phyloP scores from a whole-genome alignment of 805 yeast genomes.

The Saccharomycopsis vini region DNA sequence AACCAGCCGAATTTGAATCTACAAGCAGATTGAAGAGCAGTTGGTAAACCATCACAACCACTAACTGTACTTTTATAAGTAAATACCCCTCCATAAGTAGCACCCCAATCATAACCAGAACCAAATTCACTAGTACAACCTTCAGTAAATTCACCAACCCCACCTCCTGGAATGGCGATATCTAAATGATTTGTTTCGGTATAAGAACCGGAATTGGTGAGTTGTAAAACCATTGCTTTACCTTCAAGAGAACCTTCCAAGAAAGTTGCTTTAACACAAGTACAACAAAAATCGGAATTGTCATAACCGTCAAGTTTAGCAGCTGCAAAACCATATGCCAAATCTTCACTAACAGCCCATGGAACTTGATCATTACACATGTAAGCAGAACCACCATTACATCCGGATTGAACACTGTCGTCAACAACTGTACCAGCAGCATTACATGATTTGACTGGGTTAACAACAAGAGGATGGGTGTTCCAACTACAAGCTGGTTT shows the following conservation, averaged over 20 bases:
- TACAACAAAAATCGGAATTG: constrained; percentile 3
- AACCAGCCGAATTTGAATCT: constrained; percentile 13
- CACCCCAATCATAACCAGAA: constrained; percentile 10
- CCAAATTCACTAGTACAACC: constrained; percentile 4
- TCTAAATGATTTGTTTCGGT: constrained; percentile 6
- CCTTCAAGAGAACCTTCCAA: constrained; percentile 3
- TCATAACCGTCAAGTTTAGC: constrained; percentile 1
- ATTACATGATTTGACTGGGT: constrained; percentile 10
- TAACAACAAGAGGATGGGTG: constrained; percentile 1
- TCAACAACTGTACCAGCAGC: constrained; percentile 5
- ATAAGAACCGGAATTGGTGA: constrained; percentile 10
- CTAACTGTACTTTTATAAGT: neutral
- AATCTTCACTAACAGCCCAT: constrained; percentile 1
- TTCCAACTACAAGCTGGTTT: constrained; percentile 13
- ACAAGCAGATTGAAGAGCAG: constrained; percentile 10
- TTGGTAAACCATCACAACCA: constrained; percentile 13
- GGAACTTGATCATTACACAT: constrained; percentile 15
- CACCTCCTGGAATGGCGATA: constrained; percentile 12
- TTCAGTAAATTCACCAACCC: constrained; percentile 4
- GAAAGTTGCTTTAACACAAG: constrained; percentile 9
- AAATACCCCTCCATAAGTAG: constrained; percentile 11
- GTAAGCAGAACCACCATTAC: constrained; percentile 12
- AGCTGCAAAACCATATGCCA: constrained; percentile 10
- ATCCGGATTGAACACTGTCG: constrained; percentile 6
- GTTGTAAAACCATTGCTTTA: constrained; percentile 10